These are phyloP conservation scores for Boletus rex-veris DNA, from an alignment of 768 basidiomycete genomes.

Conservation along the genomic window DNA sequence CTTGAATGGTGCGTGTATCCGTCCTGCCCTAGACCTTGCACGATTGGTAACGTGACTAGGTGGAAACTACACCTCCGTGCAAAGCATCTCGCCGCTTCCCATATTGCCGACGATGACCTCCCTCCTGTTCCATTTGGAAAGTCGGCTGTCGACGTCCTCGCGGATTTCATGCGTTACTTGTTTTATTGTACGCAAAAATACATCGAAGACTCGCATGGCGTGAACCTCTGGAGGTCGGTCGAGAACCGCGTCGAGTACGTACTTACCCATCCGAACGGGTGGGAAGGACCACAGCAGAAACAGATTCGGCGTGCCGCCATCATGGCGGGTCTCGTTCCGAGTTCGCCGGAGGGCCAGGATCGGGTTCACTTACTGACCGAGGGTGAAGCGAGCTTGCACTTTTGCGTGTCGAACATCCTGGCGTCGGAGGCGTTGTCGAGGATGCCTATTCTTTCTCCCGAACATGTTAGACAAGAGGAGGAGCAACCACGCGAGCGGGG, in stretches of 20 bases:
- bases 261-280: conserved; percentile 62
- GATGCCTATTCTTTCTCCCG: conserved; percentile 20
- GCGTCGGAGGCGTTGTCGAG: conserved; percentile 31
- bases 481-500: conserved; percentile 28
- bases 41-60: conserved; percentile 11
- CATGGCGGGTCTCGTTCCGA: conserved; percentile 47
- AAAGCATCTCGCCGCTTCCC: conserved; percentile 29
- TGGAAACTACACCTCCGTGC: conserved; percentile 41
- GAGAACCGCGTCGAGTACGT: conserved; percentile 46
- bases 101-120: conserved; percentile 33
- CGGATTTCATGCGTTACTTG: conserved; percentile 47
- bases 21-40: not conserved
- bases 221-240: conserved; percentile 43
- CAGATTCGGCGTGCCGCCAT: conserved; percentile 54
- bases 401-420: conserved; percentile 47
- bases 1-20: conserved; percentile 39
- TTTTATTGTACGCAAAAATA: conserved; percentile 42
- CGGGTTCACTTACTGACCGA: conserved; percentile 59
- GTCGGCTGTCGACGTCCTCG: conserved; percentile 40
- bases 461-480: conserved; percentile 15
- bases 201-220: conserved; percentile 48
- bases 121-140: conserved; percentile 43
- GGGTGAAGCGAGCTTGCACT: conserved; percentile 61
- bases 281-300: conserved; percentile 58
- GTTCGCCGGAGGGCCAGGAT: conserved; percentile 35